Evolutionary conservation across 805 yeast species (phyloP).

Genomic region (Lachancea thermotolerans): DNA sequence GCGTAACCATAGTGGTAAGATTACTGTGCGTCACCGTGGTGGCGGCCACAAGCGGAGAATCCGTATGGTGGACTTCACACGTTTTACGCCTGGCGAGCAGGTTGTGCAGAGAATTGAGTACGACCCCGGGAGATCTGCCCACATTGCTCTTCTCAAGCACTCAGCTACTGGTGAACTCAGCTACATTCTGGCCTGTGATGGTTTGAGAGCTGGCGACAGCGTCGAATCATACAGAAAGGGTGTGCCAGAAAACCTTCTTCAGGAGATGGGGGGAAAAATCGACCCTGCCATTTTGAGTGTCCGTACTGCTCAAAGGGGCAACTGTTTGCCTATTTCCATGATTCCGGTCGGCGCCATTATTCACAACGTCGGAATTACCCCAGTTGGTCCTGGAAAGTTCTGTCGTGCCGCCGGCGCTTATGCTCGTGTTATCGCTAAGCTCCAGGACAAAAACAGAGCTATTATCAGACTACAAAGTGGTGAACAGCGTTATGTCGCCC

Average conservation of each 20-base stretch:
- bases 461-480: slow-evolving; percentile 81
- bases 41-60: slow-evolving; percentile 93
- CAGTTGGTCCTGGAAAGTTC: slow-evolving; percentile 74
- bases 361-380: slow-evolving; percentile 77
- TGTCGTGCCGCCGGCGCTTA: slow-evolving; percentile 94
- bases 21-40: slow-evolving; percentile 91
- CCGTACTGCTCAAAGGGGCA: slow-evolving; percentile 85
- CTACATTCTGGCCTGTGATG: slow-evolving; percentile 87
- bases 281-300: slow-evolving; percentile 89
- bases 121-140: slow-evolving; percentile 92
- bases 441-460: slow-evolving; percentile 63
- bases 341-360: slow-evolving; percentile 91
- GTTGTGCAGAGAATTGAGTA: slow-evolving; percentile 84
- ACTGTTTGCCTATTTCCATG: slow-evolving; percentile 87
- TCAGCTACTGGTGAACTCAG: slow-evolving; percentile 53
- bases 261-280: slow-evolving; percentile 83
- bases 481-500: slow-evolving; percentile 82
- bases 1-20: slow-evolving; percentile 80
- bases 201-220: slow-evolving; percentile 84
- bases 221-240: slow-evolving; percentile 90
- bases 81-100: slow-evolving; percentile 64
- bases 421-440: slow-evolving; percentile 78
- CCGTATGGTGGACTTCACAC: slow-evolving; percentile 70
- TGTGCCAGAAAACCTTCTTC: slow-evolving; percentile 63
- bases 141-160: slow-evolving; percentile 78